Base-by-base conservation (phyloP, 352 stramenopile species). In the Elongisporangium senticosum region DNA sequence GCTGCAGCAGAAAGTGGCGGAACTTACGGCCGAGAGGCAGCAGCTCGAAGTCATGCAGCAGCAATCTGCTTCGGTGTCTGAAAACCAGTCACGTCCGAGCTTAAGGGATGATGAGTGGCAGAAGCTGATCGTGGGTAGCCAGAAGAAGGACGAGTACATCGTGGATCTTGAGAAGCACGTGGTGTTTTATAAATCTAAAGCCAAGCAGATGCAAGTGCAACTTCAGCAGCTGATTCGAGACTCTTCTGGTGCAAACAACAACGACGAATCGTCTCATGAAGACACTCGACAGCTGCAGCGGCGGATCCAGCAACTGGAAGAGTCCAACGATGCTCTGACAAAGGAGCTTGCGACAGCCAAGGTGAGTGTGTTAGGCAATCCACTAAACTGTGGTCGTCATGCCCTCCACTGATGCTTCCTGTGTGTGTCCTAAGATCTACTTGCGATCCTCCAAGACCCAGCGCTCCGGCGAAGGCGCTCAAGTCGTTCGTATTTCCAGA, bases 101-200 rank as follows among this genome's bases (percentile, higher is more conserved):
- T 17, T 43, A 4, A 15, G 33, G 33, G 71, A 91, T 47, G 63
- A 63, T n/a, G 76, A 90, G 59, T 87, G 75, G 79, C 79, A 88
- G 50, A 84, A 86, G 40, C 51, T 93, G 21, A 83, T 89, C 13
- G 69, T 85, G 6, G 77, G 69, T 19, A 79, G 64, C 33, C 77
- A 89, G 61, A 89, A 90, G 67, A 90, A 94, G 59, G 79, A 90
- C 66, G 82, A 87, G 62, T 94, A 93, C 69, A 92, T 94, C 15
- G 69, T 73, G 0, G 83, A 89, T 14, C 60, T 92, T 19, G 85
- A 94, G 61, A 94, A 91, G 58, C 83, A 94, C 63, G 28, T 94
- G 5, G 80, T 92, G 49, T 89, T 94, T 55, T 94, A 91, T 79
- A 92, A 94, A 57, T 78, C 80, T 17, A 94, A 94, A 55, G 80